A percentile compares a stretch with the other conserved stretches of the same genome.
phyloP scores from a whole-genome alignment of 768 basidiomycete species.

The Kondoa malvinella region DNA sequence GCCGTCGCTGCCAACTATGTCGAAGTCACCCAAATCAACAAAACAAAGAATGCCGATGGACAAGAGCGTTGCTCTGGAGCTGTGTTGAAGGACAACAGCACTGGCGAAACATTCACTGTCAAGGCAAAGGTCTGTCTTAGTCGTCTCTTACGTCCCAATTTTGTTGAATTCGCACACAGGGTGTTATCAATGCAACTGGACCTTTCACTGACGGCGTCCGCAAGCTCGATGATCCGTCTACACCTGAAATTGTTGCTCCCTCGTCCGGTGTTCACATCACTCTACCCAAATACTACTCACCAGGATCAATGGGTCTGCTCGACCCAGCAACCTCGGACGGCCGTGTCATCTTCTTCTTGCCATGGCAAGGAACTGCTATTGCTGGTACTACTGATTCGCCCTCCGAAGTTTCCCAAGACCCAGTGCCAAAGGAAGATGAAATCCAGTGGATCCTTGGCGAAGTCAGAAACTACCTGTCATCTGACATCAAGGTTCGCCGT shows the following conservation, averaged over 20 bases:
- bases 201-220: conserved; percentile 79
- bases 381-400: conserved; percentile 83
- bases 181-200: conserved; percentile 91
- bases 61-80: conserved; percentile 55
- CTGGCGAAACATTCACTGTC: conserved; percentile 64
- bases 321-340: conserved; percentile 93
- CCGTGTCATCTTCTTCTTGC: conserved; percentile 95
- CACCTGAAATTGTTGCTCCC: conserved; percentile 68
- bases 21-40: conserved; percentile 62
- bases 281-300: conserved; percentile 90
- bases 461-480: conserved; percentile 67
- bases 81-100: conserved; percentile 59
- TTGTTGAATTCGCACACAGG: conserved; percentile 36
- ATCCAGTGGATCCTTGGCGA: conserved; percentile 95
- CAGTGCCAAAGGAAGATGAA: conserved; percentile 74
- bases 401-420: conserved; percentile 52
- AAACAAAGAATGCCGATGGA: conserved; percentile 34
- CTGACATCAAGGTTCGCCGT: conserved; percentile 81
- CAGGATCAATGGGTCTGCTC: conserved; percentile 75
- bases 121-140: conserved; percentile 47
- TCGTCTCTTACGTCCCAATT: conserved; percentile 5
- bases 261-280: conserved; percentile 92
- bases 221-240: conserved; percentile 45
- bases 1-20: conserved; percentile 77
- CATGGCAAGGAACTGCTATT: conserved; percentile 95